Percentiles rank a stretch among this genome's conserved stretches.
These are phyloP conservation scores for Salix arbutifolia DNA, from an alignment of 345 rosid genomes.

Conservation along the genomic window DNA sequence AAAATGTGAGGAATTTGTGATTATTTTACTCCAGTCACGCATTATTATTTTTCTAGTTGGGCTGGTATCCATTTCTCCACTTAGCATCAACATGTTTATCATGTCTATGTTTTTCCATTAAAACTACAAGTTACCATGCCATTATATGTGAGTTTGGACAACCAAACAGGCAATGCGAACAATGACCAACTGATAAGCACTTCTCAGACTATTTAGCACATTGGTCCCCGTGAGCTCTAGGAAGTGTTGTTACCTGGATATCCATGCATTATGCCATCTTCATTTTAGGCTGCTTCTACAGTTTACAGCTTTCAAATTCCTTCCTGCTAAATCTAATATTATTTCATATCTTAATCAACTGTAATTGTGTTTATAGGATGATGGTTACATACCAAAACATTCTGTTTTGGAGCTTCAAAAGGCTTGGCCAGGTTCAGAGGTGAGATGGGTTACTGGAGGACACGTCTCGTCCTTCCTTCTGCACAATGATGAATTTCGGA, in stretches of 20 bases:
- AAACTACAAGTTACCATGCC: not conserved
- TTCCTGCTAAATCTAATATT: not conserved
- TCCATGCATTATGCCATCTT: not conserved
- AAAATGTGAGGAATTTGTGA: not conserved
- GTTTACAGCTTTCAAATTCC: not conserved
- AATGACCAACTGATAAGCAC: not conserved
- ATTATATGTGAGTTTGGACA: not conserved
- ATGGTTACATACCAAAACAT: slow-evolving; percentile 93
- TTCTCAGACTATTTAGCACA: not conserved
- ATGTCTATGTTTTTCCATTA: not conserved
- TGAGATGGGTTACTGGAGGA: slow-evolving; percentile 98
- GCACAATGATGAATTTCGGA: slow-evolving; percentile 73
- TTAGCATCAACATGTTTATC: not conserved
- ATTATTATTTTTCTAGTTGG: not conserved
- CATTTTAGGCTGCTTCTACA: not conserved
- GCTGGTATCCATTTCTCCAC: not conserved
- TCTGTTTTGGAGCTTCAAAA: slow-evolving; percentile 93
- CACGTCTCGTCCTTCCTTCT: slow-evolving; percentile 89
- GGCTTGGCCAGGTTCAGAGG: slow-evolving; percentile 99
- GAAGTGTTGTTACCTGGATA: not conserved
- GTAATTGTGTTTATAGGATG: slow-evolving; percentile 54
- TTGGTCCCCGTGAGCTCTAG: not conserved
- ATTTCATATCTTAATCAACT: not conserved
- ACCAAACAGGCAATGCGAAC: not conserved
- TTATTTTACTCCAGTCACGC: not conserved